Evolutionary conservation across 192 early-diverging fungal genomes (phyloP).

Genomic region (Gamsiella multidivaricata): DNA sequence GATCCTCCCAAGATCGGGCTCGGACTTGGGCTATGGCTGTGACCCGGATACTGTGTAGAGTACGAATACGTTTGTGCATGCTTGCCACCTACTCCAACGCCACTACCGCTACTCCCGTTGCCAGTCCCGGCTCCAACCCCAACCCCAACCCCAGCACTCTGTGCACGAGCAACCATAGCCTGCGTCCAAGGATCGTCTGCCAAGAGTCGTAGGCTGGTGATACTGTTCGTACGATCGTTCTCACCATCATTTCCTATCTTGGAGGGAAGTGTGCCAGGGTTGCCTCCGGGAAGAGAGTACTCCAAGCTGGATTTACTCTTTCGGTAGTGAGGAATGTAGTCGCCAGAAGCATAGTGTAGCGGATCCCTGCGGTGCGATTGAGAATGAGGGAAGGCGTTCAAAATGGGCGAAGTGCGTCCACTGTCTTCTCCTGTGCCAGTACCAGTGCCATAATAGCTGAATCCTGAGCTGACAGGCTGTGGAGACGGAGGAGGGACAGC

Average conservation of each 20-base stretch:
- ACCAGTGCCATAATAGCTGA: conserved; percentile 23
- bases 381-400: background rate
- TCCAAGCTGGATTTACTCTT: conserved; percentile 25
- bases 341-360: background rate
- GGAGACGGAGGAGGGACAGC: background rate
- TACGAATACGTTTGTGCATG: background rate
- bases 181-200: conserved; percentile 43
- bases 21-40: background rate
- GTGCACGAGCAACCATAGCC: conserved; percentile 41
- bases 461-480: conserved; percentile 5
- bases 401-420: conserved; percentile 17
- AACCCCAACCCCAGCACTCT: background rate
- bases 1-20: background rate
- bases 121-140: too few species aligned
- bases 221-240: conserved; percentile 12
- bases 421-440: conserved; percentile 8
- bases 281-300: background rate
- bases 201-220: conserved; percentile 22
- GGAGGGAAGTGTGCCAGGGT: background rate
- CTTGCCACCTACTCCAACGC: background rate
- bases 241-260: background rate
- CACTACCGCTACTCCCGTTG: background rate
- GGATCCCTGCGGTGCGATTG: background rate
- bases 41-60: background rate
- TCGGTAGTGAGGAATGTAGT: background rate